Evolutionary conservation across 129 eudicot species (phyloP), one percentile per base, ranked within the genome.

Genomic region (Silybum marianum): DNA sequence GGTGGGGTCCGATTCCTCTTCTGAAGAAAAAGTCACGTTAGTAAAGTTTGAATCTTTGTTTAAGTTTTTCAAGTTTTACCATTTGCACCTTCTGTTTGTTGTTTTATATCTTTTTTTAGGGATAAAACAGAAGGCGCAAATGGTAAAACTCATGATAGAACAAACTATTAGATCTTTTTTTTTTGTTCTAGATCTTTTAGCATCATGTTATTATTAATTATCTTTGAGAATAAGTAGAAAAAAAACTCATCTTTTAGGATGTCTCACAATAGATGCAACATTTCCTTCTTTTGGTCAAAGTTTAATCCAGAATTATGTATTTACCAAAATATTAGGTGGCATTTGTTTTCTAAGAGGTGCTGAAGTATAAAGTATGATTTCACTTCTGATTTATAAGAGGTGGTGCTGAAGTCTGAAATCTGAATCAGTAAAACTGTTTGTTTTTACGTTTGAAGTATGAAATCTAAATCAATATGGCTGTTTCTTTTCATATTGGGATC

Each of bases 1-100:
- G 34, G 72, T 71, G 21, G 81, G 89, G 60, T 93, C 90, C 25
- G 22, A 23, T 76, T 89, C 92, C 16, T 89, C 97, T 69, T 88
- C 91, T 86, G 83, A 69, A 79, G 18, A 71, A 22, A 38, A 21
- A 4, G 51, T 4, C 21, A 42, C 28, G 23, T 10, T 76, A 21
- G 79, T 34, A 58, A 54, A 68, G 11, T 78, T 44, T 44, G 21
- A 23, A 14, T 66, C 34, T 58, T 18, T 9, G 23, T 58, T 24
- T 58, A 58, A 58, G 63, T 51, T 51, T 51, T 51, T 18, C 2
- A 18, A 58, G 66, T 58, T 58, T 51, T 13, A 18, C 63, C 63
- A 51, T 14, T n/a, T 51, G 21, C 21, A 5, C 21, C 63, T 32
- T 32, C 36, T 32, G 36, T 32, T 32, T 32, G 36, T 32, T 32